Base-by-base conservation (phyloP, 805 yeast genomes). In the Scheffersomyces amazonensis region DNA sequence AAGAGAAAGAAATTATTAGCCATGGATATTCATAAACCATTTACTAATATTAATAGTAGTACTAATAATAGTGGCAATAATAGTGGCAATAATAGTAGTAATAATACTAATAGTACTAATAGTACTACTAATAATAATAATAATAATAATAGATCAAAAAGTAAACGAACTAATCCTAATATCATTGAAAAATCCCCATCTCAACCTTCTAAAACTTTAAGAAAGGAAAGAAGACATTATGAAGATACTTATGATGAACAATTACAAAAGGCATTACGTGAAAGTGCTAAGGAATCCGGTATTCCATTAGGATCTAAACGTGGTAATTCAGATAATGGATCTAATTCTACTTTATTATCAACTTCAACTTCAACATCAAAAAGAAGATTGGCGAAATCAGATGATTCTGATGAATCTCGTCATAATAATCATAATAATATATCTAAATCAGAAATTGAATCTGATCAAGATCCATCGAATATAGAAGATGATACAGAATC, bases 181-280 rank as follows among this genome's bases (percentile, higher is more conserved):
- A n/a, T n/a, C n/a, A 24, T 15, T 12, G 40, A 47, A 38, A 50
- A 52, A 39, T 50, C 60, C 25, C 10, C 42, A 20, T n/a, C n/a
- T n/a, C 21, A 5, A 42, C 50, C 35, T 43, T 49, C 39, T 44
- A 62, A 49, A 34, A 25, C 47, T 24, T 40, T 48, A 15, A 37
- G 68, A 18, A 62, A 60, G 44, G 65, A 62, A 24, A 53, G 66
- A 42, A 49, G 66, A 40, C 62, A 58, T 37, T 54, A 53, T 36
- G 66, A 63, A 37, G 66, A 56, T 17, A 44, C 46, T 8, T 68
- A 61, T 40, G 73, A 67, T 38, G 73, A 60, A 39, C 72, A 66
- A 47, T 58, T 68, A 36, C 70, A 67, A 35, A 66, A 70, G 41
- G 83, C 81, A 0, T 58, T 78, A 25, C 71, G 78, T 40, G 83